A percentile compares a stretch with the other conserved stretches of the same genome.
Evolutionary conservation across 768 basidiomycete species (phyloP).

Genomic region (Lentinula lateritia): DNA sequence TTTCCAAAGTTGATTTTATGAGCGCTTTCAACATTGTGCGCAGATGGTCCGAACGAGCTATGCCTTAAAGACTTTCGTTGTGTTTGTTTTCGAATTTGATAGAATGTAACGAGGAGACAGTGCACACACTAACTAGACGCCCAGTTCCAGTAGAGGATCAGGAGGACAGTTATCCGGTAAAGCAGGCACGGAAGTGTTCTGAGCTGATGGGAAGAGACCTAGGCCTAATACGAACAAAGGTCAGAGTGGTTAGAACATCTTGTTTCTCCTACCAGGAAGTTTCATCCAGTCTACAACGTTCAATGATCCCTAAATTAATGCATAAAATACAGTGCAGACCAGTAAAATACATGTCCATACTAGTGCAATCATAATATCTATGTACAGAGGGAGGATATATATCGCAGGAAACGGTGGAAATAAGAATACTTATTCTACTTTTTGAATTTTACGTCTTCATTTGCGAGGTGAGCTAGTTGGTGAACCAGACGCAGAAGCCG

Average conservation of each 20-base stretch:
- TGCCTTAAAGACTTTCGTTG: no score
- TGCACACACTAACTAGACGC: constrained; percentile 38
- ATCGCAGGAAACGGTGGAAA: not conserved
- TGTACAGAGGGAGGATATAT: not conserved
- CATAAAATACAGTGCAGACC: not conserved
- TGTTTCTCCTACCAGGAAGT: not conserved
- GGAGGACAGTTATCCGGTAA: not conserved
- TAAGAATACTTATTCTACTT: not conserved
- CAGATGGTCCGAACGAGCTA: no score
- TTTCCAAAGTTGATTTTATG: no score
- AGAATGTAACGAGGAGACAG: constrained; percentile 39
- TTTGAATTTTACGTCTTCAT: not conserved
- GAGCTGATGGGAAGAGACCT: constrained; percentile 25
- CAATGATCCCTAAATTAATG: not conserved
- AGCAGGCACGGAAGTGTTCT: not conserved
- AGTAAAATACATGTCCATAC: not conserved
- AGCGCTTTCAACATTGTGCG: no score
- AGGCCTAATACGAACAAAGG: constrained; percentile 33
- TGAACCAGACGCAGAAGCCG: constrained; percentile 32
- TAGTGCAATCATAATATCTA: not conserved
- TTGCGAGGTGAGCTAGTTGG: constrained; percentile 27
- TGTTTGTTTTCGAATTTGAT: no score
- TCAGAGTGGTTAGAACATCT: constrained; percentile 11
- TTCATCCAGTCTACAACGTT: not conserved
- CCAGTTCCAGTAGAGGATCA: constrained; percentile 7